These are phyloP conservation scores for Schwanniomyces pseudopolymorphus DNA, from an alignment of 805 yeast genomes.

Conservation along the genomic window DNA sequence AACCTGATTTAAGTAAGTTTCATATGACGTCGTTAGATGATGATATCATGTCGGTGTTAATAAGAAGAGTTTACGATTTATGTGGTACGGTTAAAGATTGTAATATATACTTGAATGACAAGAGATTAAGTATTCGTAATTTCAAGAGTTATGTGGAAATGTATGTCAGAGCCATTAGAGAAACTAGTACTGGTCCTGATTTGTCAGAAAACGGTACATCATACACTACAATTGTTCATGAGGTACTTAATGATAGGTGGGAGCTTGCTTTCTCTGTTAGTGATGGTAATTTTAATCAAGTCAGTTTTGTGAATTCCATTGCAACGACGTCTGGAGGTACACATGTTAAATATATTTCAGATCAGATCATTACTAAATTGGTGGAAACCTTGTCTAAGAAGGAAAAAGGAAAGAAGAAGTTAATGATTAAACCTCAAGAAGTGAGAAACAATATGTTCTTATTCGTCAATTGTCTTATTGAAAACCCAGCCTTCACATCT, in stretches of 20 bases:
- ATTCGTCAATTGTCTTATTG: conserved; percentile 88
- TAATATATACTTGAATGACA: conserved; percentile 74
- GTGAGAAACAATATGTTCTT: conserved; percentile 87
- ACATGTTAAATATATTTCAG: conserved; percentile 83
- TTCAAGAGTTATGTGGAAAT: conserved; percentile 88
- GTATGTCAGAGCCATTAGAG: conserved; percentile 76
- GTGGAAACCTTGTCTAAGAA: conserved; percentile 61
- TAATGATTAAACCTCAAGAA: conserved; percentile 83
- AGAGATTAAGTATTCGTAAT: conserved; percentile 62
- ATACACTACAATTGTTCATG: conserved; percentile 63
- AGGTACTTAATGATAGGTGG: conserved; percentile 85
- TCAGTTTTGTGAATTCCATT: conserved; percentile 94
- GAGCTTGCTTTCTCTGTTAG: conserved; percentile 94
- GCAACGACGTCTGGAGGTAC: conserved; percentile 98
- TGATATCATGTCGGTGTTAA: conserved; percentile 78
- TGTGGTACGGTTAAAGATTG: conserved; percentile 91
- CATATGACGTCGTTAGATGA: conserved; percentile 82
- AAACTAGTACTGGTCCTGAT: conserved; percentile 40
- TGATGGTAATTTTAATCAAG: conserved; percentile 87
- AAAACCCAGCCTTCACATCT: conserved; percentile 95
- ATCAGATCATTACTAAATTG: conserved; percentile 77
- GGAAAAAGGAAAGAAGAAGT: conserved; percentile 63
- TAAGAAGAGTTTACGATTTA: conserved; percentile 92
- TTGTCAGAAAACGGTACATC: conserved; percentile 33
- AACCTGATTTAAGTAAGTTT: conserved; percentile 83